These are phyloP conservation scores for Erysiphe pulchra DNA, from an alignment of 2,329 filamentous ascomycete species.

Conservation along the genomic window DNA sequence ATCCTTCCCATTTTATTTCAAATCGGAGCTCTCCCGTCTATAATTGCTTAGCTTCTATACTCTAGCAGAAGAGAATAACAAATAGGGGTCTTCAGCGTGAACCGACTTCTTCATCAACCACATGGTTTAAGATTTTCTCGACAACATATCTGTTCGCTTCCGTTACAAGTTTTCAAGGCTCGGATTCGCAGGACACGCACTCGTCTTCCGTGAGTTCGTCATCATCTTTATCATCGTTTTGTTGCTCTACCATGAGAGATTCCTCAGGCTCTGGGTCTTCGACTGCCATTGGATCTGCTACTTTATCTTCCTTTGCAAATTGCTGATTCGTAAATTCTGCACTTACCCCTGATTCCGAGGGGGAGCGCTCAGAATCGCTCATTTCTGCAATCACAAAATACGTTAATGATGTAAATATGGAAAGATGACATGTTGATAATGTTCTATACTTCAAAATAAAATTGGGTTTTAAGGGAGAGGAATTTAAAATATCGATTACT, in stretches of 20 bases:
- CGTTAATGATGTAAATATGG: constrained; percentile 3
- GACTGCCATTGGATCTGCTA: constrained; percentile 4
- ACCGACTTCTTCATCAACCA: constrained; percentile 28
- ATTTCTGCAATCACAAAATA: constrained; percentile 8
- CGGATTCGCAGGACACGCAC: constrained; percentile 12
- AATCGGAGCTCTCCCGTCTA: constrained; percentile 25
- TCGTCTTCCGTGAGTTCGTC: constrained; percentile 21
- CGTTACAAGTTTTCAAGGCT: constrained; percentile 2
- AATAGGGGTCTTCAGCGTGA: too few relatives aligned
- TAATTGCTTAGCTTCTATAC: constrained; percentile 1
- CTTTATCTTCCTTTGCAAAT: neutral
- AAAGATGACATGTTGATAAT: neutral
- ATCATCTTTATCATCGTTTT: constrained; percentile 13
- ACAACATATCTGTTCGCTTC: constrained; percentile 35
- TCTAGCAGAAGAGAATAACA: neutral
- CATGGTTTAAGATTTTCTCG: constrained; percentile 44
- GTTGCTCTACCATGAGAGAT: constrained; percentile 5
- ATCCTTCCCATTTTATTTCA: constrained; percentile 63
- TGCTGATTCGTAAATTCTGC: neutral
- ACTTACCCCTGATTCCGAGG: constrained; percentile 12
- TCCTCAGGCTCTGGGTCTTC: constrained; percentile 7
- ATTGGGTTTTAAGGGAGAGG: too few relatives aligned
- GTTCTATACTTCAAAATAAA: too few relatives aligned
- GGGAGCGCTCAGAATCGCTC: constrained; percentile 12
- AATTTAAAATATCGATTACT: too few relatives aligned